A percentile compares a stretch with the other conserved stretches of the same genome.
phyloP scores from a whole-genome alignment of 192 early-diverging fungal genomes.

The Entomortierella chlamydospora region DNA sequence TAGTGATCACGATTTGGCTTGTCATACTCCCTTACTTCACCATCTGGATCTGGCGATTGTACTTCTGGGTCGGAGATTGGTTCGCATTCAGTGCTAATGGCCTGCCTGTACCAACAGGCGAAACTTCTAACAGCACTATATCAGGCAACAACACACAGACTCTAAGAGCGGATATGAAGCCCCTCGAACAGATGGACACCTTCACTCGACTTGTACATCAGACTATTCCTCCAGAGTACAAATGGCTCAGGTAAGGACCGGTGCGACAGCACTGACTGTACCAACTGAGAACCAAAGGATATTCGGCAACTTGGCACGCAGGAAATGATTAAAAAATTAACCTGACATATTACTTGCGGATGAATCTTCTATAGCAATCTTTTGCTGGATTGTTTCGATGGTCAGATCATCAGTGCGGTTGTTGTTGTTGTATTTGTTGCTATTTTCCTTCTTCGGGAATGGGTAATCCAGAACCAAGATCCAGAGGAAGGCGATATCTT shows the following conservation, averaged over 20 bases:
- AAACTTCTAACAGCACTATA: slow-evolving; percentile 1
- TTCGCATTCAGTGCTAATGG: slow-evolving; percentile 57
- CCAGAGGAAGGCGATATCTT: slow-evolving; percentile 21
- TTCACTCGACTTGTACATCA: slow-evolving; percentile 30
- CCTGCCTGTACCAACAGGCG: slow-evolving; percentile 15
- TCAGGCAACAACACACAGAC: slow-evolving; percentile 13
- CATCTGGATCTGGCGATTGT: slow-evolving; percentile 86
- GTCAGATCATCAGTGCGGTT: slow-evolving; percentile 81
- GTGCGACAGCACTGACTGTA: not conserved
- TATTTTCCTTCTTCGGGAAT: slow-evolving; percentile 88
- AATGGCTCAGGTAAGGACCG: slow-evolving; percentile 32
- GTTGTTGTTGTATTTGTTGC: slow-evolving; percentile 84
- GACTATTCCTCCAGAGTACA: slow-evolving; percentile 27
- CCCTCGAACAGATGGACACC: slow-evolving; percentile 32
- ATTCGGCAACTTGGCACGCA: no score
- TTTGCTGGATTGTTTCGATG: slow-evolving; percentile 82
- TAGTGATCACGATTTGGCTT: slow-evolving; percentile 83
- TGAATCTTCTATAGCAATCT: slow-evolving; percentile 48
- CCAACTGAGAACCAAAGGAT: no score
- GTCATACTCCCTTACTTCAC: slow-evolving; percentile 84
- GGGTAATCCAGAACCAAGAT: slow-evolving; percentile 78
- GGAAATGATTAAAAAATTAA: not conserved
- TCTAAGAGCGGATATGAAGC: not conserved
- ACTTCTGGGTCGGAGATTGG: slow-evolving; percentile 82
- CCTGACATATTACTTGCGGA: not conserved